Base-by-base conservation (phyloP, 345 rosid species). In the Clausena lansium region DNA sequence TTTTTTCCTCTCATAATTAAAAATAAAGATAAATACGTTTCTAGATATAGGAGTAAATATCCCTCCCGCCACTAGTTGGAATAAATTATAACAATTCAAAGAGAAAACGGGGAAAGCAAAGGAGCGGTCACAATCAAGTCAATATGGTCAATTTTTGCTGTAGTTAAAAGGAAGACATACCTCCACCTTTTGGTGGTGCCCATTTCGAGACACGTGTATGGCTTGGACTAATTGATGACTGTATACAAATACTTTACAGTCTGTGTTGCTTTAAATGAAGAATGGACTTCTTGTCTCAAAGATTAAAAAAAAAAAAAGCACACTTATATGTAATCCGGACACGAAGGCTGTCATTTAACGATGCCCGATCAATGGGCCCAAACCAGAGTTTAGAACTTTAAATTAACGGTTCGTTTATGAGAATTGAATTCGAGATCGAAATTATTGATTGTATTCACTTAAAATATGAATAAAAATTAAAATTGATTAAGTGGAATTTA, bases 261-360 rank as follows among this genome's bases (percentile, higher is more conserved):
- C 86, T 81, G 86, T 80, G 81, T 71, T 75, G 86, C 84, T 78
- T 80, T 83, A 45, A 80, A 75, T 71, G 77, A 66, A 33, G 58
- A 78, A 67, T 64, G 71, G 67, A 68, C 70, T 62, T n/a, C 36
- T 76, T 24, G 41, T n/a, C 68, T 52, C n/a, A 45, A 20, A 22
- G 2, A 5, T 0, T 0, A 19, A 32, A 17, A 64, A 13, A 64
- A 33, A 7, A 3, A 5, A 17, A 15, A 1, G 15, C 17, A 0
- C 11, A 45, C 4, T 45, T 3, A 13, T 45, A 11, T 45, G 13
- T 45, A 45, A 11, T 13, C 15, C 17, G 4, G 17, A 13, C 50
- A 45, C 50, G 50, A 1, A 45, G 76, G 76, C 24, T 24, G 6
- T 14, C 28, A n/a, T 54, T 71, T 55, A 14, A 54, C 13, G 30